phyloP scores from a whole-genome alignment of 164 flowering plant genomes.

The Vitis cinerea region DNA sequence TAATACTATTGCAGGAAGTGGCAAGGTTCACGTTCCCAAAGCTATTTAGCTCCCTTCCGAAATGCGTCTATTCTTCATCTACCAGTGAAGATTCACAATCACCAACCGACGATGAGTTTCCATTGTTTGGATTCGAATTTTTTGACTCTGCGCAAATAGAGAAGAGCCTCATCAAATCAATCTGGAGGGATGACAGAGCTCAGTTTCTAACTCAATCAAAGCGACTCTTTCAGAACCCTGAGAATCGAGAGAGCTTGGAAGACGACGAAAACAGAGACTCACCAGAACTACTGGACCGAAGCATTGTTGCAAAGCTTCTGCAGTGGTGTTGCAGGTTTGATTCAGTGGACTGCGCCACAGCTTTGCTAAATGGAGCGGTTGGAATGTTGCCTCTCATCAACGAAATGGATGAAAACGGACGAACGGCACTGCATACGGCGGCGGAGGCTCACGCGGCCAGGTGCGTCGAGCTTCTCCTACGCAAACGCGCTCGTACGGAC shows the following conservation, averaged over 20 bases:
- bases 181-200: conserved; percentile 28
- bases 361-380: conserved; percentile 43
- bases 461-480: conserved; percentile 43
- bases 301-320: conserved; percentile 26
- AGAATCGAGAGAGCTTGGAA: conserved; percentile 2
- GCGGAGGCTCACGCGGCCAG: conserved; percentile 39
- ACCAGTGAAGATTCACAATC: not conserved
- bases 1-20: conserved; percentile 8
- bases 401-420: conserved; percentile 31
- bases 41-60: conserved; percentile 4
- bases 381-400: conserved; percentile 30
- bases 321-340: conserved; percentile 42
- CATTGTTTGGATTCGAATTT: conserved; percentile 1
- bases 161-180: conserved; percentile 14
- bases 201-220: conserved; percentile 18
- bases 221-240: not conserved
- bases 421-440: conserved; percentile 50
- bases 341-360: conserved; percentile 41
- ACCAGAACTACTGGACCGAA: conserved; percentile 4
- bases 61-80: conserved; percentile 3
- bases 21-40: not conserved
- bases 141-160: conserved; percentile 3
- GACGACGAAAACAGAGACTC: conserved; percentile 10
- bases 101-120: not conserved
- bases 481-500: conserved; percentile 48